Evolutionary conservation across 2,329 filamentous ascomycete species (phyloP), one percentile per base, ranked within the genome.

Genomic region (Trichoderma sp.): DNA sequence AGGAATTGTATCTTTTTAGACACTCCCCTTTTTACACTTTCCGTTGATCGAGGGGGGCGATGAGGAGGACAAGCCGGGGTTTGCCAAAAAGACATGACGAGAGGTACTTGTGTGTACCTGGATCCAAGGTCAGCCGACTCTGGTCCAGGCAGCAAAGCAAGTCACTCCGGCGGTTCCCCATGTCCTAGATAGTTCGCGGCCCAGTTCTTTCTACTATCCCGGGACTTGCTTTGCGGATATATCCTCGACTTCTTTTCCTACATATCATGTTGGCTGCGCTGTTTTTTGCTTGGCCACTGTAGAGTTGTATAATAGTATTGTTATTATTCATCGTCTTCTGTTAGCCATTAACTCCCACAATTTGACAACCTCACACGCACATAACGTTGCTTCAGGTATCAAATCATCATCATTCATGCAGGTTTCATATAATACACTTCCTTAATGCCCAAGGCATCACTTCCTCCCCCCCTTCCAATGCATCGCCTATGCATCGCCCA

Each of bases 391-490:
- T 56, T 37, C n/a, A 67, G 57, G 66, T 52, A 64, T 67, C 54
- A 64, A 67, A 42, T 52, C 27, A 67, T 67, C 66, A 67, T 67
- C 35, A 67, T 67, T 67, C 66, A 67, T 67, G 39, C 60, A 45
- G 29, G 37, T 50, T 54, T 64, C 39, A 54, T 67, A 67, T 67
- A 61, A 48, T 67, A 64, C 59, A 67, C 66, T 50, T 57, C 42
- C 39, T 57, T 57, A 37, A 65, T 65, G 63, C 37, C 29, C 63
- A 65, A 53, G 57, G 48, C 39, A 48, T 60, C 39, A 48, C 32
- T 15, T 63, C 19, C 10, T 15, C 19, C 19, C 17, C 17, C 60
- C 57, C 57, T 37, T 32, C 22, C 53, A 17, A 58, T 50, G 17
- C 63, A 58, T 27, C 35, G 34, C 50, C 60, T 27, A 19, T 35